Base-by-base conservation (phyloP, 163 green algal species). In the Scenedesmus sp. region DNA sequence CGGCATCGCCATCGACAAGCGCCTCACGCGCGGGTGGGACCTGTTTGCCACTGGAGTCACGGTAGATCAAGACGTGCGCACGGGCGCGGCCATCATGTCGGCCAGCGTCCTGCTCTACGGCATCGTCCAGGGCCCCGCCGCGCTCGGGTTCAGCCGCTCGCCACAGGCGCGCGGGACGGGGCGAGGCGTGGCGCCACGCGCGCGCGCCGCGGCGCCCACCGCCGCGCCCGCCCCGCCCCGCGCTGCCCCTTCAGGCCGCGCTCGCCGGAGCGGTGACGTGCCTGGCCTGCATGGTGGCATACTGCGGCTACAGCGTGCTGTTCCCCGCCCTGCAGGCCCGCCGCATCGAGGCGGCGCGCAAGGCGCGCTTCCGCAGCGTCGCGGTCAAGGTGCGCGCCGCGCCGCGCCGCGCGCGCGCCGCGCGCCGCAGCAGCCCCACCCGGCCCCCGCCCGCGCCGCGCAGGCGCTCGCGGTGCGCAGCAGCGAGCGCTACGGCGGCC, bases 281-380 rank as follows among this genome's bases (percentile, higher is more conserved):
- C 74, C 51, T 91, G 10, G 31, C 65, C 1, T 66, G 48, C 3
- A 70, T 88, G 28, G 82, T 81, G 10, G 77, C 26, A 0, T 91
- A 91, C 86, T 89, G 80, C 75, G 69, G 57, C 2, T 92, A 88
- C 77, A 87, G 88, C 77, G 86, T 92, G 71, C 39, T 83, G 11
- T 85, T 34, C 47, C 88, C 88, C 11, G 69, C 83, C 75, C 75
- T 92, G 76, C 88, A 93, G 82, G 36, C 79, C 64, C 83, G 84
- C 69, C 78, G 72, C 51, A 92, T 92, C 26, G 63, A 87, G 24
- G 67, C 70, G 1, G 88, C 88, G 3, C 70, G 77, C 29, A 58
- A 84, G 53, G 65, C 64, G 26, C 53, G 69, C n/a, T 77, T 77
- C 54, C 53, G 69, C 34, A 77, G 66, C 53, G 69, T 77, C 24